Percentiles rank a stretch among this genome's conserved stretches.
Evolutionary conservation across 2,329 filamentous ascomycete genomes (phyloP).

Genomic region (Curvularia lunata): DNA sequence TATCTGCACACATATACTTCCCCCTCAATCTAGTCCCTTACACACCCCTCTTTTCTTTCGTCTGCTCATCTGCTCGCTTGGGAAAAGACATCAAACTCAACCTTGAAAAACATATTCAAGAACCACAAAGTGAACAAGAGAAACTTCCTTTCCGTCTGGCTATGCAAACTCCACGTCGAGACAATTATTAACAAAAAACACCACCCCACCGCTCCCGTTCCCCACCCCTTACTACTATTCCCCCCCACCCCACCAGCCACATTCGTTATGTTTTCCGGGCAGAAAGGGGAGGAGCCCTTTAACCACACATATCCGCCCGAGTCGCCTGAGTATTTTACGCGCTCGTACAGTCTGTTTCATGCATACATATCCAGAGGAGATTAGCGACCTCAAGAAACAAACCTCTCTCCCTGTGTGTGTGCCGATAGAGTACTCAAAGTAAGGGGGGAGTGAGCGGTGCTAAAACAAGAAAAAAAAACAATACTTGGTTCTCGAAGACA

Average conservation of each 20-base stretch:
- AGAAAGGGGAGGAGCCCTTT: no score
- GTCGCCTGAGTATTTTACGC: no score
- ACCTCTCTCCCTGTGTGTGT: neutral
- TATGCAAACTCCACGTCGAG: neutral
- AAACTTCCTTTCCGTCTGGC: neutral
- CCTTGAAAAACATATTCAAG: no score
- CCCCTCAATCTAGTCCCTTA: no score
- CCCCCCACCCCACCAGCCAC: neutral
- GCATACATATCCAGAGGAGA: neutral
- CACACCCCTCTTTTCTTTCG: no score
- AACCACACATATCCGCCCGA: no score
- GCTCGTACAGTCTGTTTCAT: no score
- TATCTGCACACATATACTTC: no score
- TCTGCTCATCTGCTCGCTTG: no score
- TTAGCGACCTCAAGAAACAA: neutral
- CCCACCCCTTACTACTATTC: neutral
- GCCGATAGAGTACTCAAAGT: neutral
- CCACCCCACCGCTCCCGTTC: neutral
- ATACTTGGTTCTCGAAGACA: neutral
- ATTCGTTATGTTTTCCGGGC: no score
- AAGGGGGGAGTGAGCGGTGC: neutral
- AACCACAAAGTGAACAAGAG: neutral
- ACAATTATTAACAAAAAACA: neutral
- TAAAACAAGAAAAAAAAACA: neutral
- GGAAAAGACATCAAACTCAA: no score